Evolutionary conservation across 1,284 basidiomycete genomes (phyloP), one percentile per base, ranked within the genome.

Genomic region (Austroboletus novae-zelandiae): DNA sequence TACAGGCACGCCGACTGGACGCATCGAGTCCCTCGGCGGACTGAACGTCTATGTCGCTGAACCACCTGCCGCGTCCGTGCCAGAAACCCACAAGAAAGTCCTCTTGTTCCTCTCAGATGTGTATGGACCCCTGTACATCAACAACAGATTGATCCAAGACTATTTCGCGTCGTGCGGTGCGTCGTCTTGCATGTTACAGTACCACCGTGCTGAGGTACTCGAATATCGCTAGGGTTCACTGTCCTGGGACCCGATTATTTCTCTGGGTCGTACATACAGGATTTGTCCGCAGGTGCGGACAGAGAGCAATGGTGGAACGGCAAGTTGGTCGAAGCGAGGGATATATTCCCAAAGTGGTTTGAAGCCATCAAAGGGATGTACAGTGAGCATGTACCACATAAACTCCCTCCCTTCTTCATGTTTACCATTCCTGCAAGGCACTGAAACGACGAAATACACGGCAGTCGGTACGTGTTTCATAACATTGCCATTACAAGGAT

Each of bases 51-150:
- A 83, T 56, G 55, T 82, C 45, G 69, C 76, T 14, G 71, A 76
- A 47, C 78, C 78, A 9, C 54, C 20, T 14, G 41, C 29, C 30
- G 32, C 13, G 25, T 49, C 25, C 29, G 49, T 40, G 55, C 48
- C 58, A 2, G 46, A 43, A 8, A 4, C 43, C 2, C 46, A 43
- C 25, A 72, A 71, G 60, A 74, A 70, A 49, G 69, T 82, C 17
- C 61, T 82, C 34, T 54, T 80, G 41, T 80, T 74, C 63, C 71
- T 78, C 49, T 55, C 78, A 2, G 79, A 81, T 54, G 65, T 79
- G 5, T 77, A 57, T 41, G 75, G 79, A 3, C 69, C 76, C 3
- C 61, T 77, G 41, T 76, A 63, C 57, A 34, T 76, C 55, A 80
- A 80, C 57, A 75, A 73, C 57, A 61, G 78, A 57, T 57, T 81